phyloP scores from a whole-genome alignment of 2,329 filamentous ascomycete species.

The Alternaria burnsii region DNA sequence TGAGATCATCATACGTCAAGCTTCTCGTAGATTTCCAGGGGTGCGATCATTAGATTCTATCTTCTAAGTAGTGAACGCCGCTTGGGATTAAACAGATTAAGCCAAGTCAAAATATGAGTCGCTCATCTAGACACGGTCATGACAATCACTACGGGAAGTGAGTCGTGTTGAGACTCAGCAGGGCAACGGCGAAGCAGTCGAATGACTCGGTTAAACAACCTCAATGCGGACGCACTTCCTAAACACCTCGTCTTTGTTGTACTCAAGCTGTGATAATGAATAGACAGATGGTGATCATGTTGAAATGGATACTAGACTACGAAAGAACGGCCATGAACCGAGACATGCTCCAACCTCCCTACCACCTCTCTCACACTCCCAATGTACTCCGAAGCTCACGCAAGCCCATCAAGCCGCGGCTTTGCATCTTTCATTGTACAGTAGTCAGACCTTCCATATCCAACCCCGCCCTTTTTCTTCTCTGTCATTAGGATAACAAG shows the following conservation, averaged over 20 bases:
- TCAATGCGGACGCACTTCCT: background rate
- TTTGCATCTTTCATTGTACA: background rate
- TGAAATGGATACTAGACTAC: background rate
- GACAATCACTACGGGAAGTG: too few relatives aligned
- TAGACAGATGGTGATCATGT: background rate
- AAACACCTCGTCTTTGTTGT: background rate
- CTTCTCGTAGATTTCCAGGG: background rate
- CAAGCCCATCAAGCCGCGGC: background rate
- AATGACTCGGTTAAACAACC: background rate
- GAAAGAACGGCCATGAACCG: too few relatives aligned
- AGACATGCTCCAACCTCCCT: too few relatives aligned
- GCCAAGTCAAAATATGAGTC: too few relatives aligned
- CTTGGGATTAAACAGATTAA: too few relatives aligned
- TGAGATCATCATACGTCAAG: conserved; percentile 24
- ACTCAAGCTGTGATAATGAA: background rate
- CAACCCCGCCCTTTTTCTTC: too few relatives aligned
- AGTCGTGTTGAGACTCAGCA: too few relatives aligned
- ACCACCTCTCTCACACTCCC: too few relatives aligned
- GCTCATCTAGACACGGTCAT: too few relatives aligned
- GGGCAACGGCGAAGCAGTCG: background rate
- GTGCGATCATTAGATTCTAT: too few relatives aligned
- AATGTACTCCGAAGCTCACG: too few relatives aligned
- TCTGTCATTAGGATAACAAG: background rate
- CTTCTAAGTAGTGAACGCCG: too few relatives aligned
- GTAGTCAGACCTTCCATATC: background rate